A percentile compares a stretch with the other conserved stretches of the same genome.
phyloP scores from a whole-genome alignment of 495 filamentous ascomycete species.

The Corynascus novoguineensis region DNA sequence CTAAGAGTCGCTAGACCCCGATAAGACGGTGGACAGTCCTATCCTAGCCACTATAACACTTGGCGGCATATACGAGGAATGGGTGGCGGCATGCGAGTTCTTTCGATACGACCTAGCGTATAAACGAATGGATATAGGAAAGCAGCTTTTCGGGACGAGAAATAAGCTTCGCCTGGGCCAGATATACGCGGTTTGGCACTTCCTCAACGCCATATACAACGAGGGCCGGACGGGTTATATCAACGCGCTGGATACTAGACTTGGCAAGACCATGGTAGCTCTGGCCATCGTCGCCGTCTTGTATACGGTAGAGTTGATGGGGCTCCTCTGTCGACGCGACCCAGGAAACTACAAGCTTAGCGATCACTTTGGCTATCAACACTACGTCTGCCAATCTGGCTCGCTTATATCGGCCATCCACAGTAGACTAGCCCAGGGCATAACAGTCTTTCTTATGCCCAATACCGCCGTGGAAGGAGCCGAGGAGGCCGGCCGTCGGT shows the following conservation, averaged over 20 bases:
- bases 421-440: not conserved
- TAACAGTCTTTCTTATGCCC: not conserved
- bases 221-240: too few relatives aligned
- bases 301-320: not conserved
- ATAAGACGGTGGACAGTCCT: too few relatives aligned
- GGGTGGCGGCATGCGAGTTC: not conserved
- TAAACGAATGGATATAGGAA: not conserved
- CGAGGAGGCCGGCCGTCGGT: not conserved
- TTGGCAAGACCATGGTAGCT: too few relatives aligned
- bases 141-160: not conserved
- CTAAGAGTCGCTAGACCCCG: too few relatives aligned
- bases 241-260: too few relatives aligned
- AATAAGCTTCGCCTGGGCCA: not conserved
- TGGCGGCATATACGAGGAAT: not conserved
- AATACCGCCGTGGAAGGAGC: not conserved
- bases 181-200: not conserved
- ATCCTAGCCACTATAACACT: not conserved
- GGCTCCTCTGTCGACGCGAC: not conserved
- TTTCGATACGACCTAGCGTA: not conserved
- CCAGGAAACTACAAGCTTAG: not conserved
- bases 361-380: not conserved
- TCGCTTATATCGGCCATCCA: not conserved
- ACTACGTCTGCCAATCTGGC: not conserved
- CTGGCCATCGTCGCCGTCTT: too few relatives aligned
- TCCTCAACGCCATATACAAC: not conserved